Evolutionary conservation across 2,329 filamentous ascomycete genomes (phyloP), one percentile per base, ranked within the genome.

Genomic region (Phaeosphaeria sp.): DNA sequence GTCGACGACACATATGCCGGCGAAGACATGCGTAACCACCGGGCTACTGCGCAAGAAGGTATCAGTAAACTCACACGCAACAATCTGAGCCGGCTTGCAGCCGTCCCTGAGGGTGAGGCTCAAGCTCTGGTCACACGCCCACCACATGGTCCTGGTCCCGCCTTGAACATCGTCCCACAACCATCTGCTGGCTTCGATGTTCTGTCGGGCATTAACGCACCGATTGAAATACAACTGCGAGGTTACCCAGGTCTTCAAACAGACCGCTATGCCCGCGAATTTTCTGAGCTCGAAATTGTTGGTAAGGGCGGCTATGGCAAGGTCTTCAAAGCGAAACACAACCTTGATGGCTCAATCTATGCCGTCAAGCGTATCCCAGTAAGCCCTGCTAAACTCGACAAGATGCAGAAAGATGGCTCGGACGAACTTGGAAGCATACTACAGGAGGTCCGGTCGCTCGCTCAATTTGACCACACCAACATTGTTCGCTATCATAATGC

Each of bases 351-450:
- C 6, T 82, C 83, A 46, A 77, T 83, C 39, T 90, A 90, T 66
- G 88, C 88, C 0, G 80, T 90, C 49, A 90, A 90, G 69, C 87
- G 88, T 59, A 87, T 90, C 7, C 81, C 83, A 0, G 77, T 90
- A 6, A 85, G 83, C 49, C 76, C 82, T 41, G 77, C 80, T 46
- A 79, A 83, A 22, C 76, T 87, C 10, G 79, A 80, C 36, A 81
- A 80, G 60, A 79, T 87, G n/a, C 79, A 83, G 47, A 76, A 81
- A 52, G 79, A 81, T 21, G 84, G 83, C 0, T 76, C 83, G 30
- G 76, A 81, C 52, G 85, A 85, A 58, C 73, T 88, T 43, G 84
- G 87, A 64, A 79, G 76, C 50, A 80, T 89, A 30, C 78, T 89
- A 53, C 81, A 82, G 55, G 87, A 90, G 72, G 83, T 89, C 9